phyloP scores from a whole-genome alignment of 768 basidiomycete genomes.

The Calocybe gangraenosa region DNA sequence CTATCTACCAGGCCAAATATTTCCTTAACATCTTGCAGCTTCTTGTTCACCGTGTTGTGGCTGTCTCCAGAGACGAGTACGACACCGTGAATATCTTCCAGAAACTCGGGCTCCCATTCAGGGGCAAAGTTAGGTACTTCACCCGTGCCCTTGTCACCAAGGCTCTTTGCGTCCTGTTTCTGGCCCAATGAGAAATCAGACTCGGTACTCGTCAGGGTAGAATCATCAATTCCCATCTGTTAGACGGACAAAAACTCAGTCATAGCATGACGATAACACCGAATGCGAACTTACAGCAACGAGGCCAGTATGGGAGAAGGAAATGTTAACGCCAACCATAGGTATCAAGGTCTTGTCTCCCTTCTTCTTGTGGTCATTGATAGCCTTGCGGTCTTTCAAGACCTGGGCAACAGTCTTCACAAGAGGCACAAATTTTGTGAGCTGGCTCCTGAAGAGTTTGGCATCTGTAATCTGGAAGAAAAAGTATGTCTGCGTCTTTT shows the following conservation, averaged over 20 bases:
- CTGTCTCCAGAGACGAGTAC: conserved; percentile 46
- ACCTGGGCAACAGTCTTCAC: conserved; percentile 45
- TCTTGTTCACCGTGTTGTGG: conserved; percentile 31
- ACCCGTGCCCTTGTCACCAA: conserved; percentile 33
- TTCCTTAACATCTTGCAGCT: conserved; percentile 26
- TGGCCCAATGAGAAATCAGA: conserved; percentile 37
- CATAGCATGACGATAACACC: too few species aligned
- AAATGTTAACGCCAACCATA: conserved; percentile 45
- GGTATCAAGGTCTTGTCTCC: conserved; percentile 30
- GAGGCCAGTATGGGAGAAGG: conserved; percentile 50
- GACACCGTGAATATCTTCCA: conserved; percentile 43
- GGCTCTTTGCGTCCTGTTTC: conserved; percentile 28
- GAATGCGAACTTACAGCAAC: conserved; percentile 23
- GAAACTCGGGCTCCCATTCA: conserved; percentile 47
- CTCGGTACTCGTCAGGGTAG: conserved; percentile 27
- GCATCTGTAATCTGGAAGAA: conserved; percentile 50
- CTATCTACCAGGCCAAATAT: conserved; percentile 29
- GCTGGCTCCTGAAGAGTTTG: conserved; percentile 36
- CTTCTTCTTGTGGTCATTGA: conserved; percentile 35
- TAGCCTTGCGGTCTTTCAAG: conserved; percentile 34
- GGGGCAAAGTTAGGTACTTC: conserved; percentile 25
- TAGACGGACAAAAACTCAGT: too few species aligned
- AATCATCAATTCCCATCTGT: conserved; percentile 41
- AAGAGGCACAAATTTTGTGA: conserved; percentile 35
- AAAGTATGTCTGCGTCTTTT: conserved; percentile 46